Evolutionary conservation across 2,329 filamentous ascomycete genomes (phyloP).

Genomic region (Hypoxylon sp.): DNA sequence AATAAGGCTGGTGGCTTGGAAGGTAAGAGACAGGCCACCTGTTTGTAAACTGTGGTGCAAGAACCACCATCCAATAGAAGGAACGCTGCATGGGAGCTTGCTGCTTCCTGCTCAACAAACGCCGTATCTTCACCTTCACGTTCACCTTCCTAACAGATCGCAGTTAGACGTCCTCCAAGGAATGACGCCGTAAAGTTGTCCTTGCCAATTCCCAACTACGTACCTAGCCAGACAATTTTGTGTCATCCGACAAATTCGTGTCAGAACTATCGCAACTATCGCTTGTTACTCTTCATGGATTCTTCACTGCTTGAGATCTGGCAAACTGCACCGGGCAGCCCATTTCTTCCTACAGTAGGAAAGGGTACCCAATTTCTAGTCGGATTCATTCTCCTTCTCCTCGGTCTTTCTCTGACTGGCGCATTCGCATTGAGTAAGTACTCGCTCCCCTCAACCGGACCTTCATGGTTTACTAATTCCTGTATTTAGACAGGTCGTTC

Average conservation of each 20-base stretch:
- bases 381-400: slow-evolving; percentile 79
- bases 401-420: slow-evolving; percentile 79
- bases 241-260: slow-evolving; percentile 17
- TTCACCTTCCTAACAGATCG: neutral
- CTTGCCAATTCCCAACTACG: neutral
- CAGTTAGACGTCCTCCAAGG: slow-evolving; percentile 10
- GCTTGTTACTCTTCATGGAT: slow-evolving; percentile 70
- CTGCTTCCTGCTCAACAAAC: slow-evolving; percentile 7
- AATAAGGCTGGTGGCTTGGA: slow-evolving; percentile 26
- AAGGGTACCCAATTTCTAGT: slow-evolving; percentile 89
- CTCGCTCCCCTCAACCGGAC: neutral
- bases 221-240: slow-evolving; percentile 1
- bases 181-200: slow-evolving; percentile 30
- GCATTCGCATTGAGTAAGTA: slow-evolving; percentile 87
- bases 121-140: neutral
- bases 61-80: slow-evolving; percentile 10
- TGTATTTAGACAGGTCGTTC: slow-evolving; percentile 80
- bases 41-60: slow-evolving; percentile 23
- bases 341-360: slow-evolving; percentile 82
- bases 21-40: slow-evolving; percentile 38
- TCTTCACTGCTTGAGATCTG: slow-evolving; percentile 89
- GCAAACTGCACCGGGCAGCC: slow-evolving; percentile 90
- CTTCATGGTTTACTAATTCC: slow-evolving; percentile 45
- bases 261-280: slow-evolving; percentile 1
- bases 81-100: slow-evolving; percentile 7